Conservation (phyloP, 73 alveolate genomes). For the Paramecium primaurelia region DNA sequence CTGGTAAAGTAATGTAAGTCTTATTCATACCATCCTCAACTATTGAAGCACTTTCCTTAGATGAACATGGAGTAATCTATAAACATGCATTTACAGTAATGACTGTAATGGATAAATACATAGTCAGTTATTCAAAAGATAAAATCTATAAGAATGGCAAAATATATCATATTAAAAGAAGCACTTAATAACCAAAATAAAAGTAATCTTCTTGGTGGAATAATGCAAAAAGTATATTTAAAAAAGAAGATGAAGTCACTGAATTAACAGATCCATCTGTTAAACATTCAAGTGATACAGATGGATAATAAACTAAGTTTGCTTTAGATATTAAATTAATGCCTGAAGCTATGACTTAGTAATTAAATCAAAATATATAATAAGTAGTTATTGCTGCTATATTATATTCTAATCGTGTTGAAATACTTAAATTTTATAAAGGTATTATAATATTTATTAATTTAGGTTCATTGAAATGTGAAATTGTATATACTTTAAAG, state of each 20-base stretch:
- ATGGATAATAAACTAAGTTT: not conserved
- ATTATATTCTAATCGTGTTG: not conserved
- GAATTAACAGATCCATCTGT: not conserved
- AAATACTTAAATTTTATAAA: not conserved
- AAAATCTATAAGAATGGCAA: conserved; percentile 26
- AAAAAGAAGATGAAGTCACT: not conserved
- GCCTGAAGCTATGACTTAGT: not conserved
- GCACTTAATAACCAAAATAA: not conserved
- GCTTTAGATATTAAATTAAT: not conserved
- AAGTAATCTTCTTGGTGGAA: conserved; percentile 38
- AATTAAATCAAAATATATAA: not conserved
- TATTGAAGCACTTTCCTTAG: not conserved
- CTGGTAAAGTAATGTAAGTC: not conserved
- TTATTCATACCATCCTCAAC: not conserved
- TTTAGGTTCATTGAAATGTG: not conserved
- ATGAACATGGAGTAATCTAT: not conserved
- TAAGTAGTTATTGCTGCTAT: not conserved
- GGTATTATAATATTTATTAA: not conserved
- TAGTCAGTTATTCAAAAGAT: not conserved
- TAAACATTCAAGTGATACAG: not conserved
- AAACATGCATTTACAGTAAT: not conserved
- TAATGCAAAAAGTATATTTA: not conserved
- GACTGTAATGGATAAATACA: not conserved
- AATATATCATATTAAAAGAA: not conserved
- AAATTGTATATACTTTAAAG: conserved; percentile 13